These are phyloP conservation scores for Entomortierella parvispora DNA, from an alignment of 192 early-diverging fungal species.

Conservation along the genomic window DNA sequence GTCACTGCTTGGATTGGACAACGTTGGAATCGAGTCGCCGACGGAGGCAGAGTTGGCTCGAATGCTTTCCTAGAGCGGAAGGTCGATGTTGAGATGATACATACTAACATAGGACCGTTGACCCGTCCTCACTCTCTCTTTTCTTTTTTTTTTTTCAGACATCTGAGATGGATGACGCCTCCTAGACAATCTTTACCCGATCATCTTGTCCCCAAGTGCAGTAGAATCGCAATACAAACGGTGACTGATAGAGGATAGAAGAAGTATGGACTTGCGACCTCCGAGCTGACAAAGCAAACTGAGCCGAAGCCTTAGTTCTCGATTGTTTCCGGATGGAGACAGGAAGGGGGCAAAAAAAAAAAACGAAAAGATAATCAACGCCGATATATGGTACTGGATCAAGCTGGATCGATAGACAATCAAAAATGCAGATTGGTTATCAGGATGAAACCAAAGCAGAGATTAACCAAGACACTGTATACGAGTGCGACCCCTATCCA, in stretches of 20 bases:
- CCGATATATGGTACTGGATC: conserved; percentile 19
- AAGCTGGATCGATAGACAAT: conserved; percentile 10
- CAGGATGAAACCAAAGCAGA: conserved; percentile 24
- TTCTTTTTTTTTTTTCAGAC: no score
- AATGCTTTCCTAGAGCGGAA: conserved; percentile 7
- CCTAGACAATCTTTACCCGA: conserved; percentile 9
- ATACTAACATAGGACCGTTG: no score
- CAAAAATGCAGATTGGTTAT: conserved; percentile 38
- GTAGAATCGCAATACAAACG: conserved; percentile 19
- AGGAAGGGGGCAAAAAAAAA: conserved; percentile 12
- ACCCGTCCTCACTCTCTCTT: no score
- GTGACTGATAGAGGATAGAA: conserved; percentile 28
- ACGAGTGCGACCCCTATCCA: conserved; percentile 24
- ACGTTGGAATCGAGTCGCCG: conserved; percentile 21
- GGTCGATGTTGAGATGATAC: no score
- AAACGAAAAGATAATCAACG: conserved; percentile 19
- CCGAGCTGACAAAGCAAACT: conserved; percentile 30
- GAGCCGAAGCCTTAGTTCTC: conserved; percentile 35
- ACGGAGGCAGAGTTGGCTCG: conserved; percentile 4
- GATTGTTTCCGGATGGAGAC: conserved; percentile 20
- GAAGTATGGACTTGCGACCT: conserved; percentile 15
- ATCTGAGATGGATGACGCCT: no score
- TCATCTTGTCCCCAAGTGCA: conserved; percentile 38
- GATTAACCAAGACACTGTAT: conserved; percentile 18
- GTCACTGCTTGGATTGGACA: conserved; percentile 1